Percentiles rank a stretch among this genome's conserved stretches.
phyloP scores from a whole-genome alignment of 2,329 filamentous ascomycete species.

The Plenodomus lindquistii region DNA sequence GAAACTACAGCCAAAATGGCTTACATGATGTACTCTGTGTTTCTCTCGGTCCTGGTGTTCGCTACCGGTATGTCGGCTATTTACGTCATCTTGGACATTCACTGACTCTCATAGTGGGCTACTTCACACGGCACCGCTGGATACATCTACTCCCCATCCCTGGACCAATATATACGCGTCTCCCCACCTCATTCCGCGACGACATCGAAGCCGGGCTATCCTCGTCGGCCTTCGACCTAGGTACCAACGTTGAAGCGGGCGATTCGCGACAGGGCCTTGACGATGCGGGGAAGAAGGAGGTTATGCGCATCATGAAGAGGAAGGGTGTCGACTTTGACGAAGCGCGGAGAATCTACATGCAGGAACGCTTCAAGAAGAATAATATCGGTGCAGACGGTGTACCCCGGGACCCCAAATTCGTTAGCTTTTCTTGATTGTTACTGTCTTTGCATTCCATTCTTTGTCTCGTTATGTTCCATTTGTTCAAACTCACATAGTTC shows the following conservation, averaged over 20 bases:
- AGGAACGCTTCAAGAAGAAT: slow-evolving; percentile 82
- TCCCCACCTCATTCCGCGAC: slow-evolving; percentile 75
- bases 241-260: slow-evolving; percentile 75
- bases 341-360: slow-evolving; percentile 82
- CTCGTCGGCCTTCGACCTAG: slow-evolving; percentile 80
- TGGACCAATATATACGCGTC: slow-evolving; percentile 72
- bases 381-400: slow-evolving; percentile 86
- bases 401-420: slow-evolving; percentile 91
- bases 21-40: slow-evolving; percentile 79
- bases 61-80: slow-evolving; percentile 63
- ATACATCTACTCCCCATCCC: slow-evolving; percentile 66
- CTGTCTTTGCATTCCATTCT: neutral
- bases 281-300: slow-evolving; percentile 75
- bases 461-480: neutral
- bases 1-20: slow-evolving; percentile 59
- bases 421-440: slow-evolving; percentile 72
- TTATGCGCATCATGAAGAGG: slow-evolving; percentile 89
- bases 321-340: slow-evolving; percentile 85
- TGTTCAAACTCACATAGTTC: neutral
- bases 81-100: neutral
- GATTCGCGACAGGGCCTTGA: slow-evolving; percentile 83
- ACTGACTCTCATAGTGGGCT: slow-evolving; percentile 60
- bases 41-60: slow-evolving; percentile 70
- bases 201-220: slow-evolving; percentile 89
- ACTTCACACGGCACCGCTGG: slow-evolving; percentile 81